Evolutionary conservation across 2,329 filamentous ascomycete genomes (phyloP), one percentile per base, ranked within the genome.

Genomic region (Chaetomiaceae sp.): DNA sequence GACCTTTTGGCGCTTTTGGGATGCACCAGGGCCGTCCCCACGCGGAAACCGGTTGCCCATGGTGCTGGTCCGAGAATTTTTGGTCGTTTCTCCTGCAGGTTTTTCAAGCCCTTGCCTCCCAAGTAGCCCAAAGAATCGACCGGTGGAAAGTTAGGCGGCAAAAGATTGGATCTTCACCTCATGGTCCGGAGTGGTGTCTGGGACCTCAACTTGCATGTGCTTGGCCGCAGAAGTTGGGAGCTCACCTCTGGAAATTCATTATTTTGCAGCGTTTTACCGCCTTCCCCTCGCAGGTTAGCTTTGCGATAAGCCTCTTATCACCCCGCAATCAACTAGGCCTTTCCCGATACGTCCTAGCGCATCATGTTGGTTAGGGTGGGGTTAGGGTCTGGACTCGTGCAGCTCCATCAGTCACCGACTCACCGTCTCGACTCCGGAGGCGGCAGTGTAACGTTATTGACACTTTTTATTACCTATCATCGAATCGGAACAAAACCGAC

Each of bases 1-100:
- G n/a, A 79, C 70, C 65, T 80, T 82, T 56, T 77, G 76, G 58
- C 80, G 76, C 66, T 83, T 83, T 22, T 76, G 71, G 27, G 72
- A 71, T 29, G 68, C 70, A 6, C 69, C 67, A 33, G 68, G 69
- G 47, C 69, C 71, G 55, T 78, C 74, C 15, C 69, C 71, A 46
- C 66, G 64, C 33, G 70, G 66, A 48, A 69, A 64, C 59, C 76
- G 68, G 65, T 80, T 80, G 23, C 67, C 69, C 77, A 79, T 79
- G 43, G 46, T 27, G 37, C 38, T 46, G n/a, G n/a, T n/a, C n/a
- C n/a, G n/a, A 40, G 34, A 27, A 22, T 40, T 27, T 19, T 27
- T 29, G 23, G n/a, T n/a, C n/a, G n/a, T n/a, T n/a, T n/a, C n/a
- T n/a, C n/a, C n/a, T n/a, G n/a, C n/a, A n/a, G n/a, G n/a, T n/a